phyloP scores from a whole-genome alignment of 78 protist species.

The Acrasis kona region DNA sequence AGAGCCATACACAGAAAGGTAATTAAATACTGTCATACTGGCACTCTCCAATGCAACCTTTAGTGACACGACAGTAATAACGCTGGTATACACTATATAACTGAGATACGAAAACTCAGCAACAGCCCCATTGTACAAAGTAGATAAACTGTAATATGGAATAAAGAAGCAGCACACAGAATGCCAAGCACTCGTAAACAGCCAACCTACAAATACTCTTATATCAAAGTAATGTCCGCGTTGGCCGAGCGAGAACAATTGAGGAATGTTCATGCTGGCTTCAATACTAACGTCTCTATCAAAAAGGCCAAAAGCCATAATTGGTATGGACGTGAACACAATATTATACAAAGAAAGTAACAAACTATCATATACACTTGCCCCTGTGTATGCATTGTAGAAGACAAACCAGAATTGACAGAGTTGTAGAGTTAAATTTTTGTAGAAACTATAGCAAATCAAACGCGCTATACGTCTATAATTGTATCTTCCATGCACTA shows the following conservation, averaged over 20 bases:
- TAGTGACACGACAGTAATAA: neutral
- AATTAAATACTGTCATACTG: too few species aligned
- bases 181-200: neutral
- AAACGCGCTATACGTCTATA: slow-evolving; percentile 32
- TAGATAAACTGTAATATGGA: neutral
- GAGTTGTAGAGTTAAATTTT: slow-evolving; percentile 45
- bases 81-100: neutral
- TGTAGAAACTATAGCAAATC: slow-evolving; percentile 66
- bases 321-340: slow-evolving; percentile 65
- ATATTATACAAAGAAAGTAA: slow-evolving; percentile 47
- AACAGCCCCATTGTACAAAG: too few species aligned
- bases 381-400: slow-evolving; percentile 34
- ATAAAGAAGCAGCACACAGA: slow-evolving; percentile 2
- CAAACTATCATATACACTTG: slow-evolving; percentile 51
- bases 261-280: neutral
- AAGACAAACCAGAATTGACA: slow-evolving; percentile 44
- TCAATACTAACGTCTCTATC: slow-evolving; percentile 35
- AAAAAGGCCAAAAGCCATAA: slow-evolving; percentile 37
- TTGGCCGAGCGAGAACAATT: slow-evolving; percentile 1
- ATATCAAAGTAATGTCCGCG: slow-evolving; percentile 11
- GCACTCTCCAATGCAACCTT: slow-evolving; percentile 3
- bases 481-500: slow-evolving; percentile 74
- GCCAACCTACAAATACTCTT: neutral
- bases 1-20: too few species aligned
- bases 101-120: neutral